Percentiles rank a stretch among this genome's conserved stretches.
These are phyloP conservation scores for Chlamydomonas schloesseri DNA, from an alignment of 139 green algal genomes.

Conservation along the genomic window DNA sequence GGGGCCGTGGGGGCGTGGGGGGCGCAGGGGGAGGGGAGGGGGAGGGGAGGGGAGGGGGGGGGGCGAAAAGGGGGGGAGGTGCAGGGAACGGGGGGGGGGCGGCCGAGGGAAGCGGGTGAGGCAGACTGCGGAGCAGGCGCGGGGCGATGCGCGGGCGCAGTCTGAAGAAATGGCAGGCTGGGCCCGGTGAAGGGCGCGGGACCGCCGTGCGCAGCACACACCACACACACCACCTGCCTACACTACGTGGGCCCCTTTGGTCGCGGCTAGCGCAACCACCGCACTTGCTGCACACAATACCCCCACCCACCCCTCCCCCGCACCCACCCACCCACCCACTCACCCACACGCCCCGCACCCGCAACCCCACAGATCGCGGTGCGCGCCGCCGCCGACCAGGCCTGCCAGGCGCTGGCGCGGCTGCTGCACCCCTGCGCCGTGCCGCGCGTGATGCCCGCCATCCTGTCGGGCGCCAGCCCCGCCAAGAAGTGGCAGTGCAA, in stretches of 20 bases:
- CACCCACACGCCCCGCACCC: slow-evolving; percentile 27
- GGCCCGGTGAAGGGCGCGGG: too few species aligned
- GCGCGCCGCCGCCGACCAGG: slow-evolving; percentile 62
- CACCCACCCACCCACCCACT: not conserved
- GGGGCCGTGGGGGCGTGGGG: not conserved
- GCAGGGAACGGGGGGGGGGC: too few species aligned
- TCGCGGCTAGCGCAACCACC: too few species aligned
- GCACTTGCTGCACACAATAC: too few species aligned
- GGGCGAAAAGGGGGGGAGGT: not conserved
- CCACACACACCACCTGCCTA: too few species aligned
- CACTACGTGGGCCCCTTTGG: too few species aligned
- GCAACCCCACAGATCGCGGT: slow-evolving; percentile 63
- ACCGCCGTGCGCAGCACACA: too few species aligned
- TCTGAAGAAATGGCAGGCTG: too few species aligned
- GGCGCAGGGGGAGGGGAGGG: not conserved
- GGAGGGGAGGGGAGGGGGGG: not conserved
- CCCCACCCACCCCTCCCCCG: not conserved
- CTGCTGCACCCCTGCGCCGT: slow-evolving; percentile 45
- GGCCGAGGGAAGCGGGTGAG: too few species aligned
- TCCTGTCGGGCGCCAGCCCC: slow-evolving; percentile 53
- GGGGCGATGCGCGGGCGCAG: too few species aligned
- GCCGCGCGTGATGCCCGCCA: slow-evolving; percentile 66
- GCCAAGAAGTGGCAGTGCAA: slow-evolving; percentile 69
- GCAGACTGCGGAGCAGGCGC: too few species aligned
- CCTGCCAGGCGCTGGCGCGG: slow-evolving; percentile 45